A percentile compares a stretch with the other conserved stretches of the same genome.
Evolutionary conservation across 1,284 basidiomycete genomes (phyloP).

Genomic region (Macrocystidia cucumis): DNA sequence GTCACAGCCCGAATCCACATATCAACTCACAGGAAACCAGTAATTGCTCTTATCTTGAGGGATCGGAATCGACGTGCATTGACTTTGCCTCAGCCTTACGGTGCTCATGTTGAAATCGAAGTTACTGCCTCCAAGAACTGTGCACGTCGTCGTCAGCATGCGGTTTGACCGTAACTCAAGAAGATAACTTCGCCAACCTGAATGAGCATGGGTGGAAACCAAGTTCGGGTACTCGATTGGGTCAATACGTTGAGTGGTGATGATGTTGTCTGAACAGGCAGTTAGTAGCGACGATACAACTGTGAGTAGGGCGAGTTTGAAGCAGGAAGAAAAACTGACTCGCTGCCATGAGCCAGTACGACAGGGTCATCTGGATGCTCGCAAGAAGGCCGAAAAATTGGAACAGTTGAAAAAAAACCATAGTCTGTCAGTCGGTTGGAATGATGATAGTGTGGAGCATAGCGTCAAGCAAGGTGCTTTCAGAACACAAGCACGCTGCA

Average conservation of each 20-base stretch:
- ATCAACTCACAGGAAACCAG: conserved; percentile 29
- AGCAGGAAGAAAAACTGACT: conserved; percentile 5
- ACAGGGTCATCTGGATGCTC: neutral
- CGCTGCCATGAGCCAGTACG: conserved; percentile 12
- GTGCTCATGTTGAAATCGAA: conserved; percentile 27
- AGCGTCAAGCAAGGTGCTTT: no score
- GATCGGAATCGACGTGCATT: conserved; percentile 34
- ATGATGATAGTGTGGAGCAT: no score
- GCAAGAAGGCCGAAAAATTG: neutral
- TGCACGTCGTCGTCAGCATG: no score
- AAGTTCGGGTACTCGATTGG: conserved; percentile 27
- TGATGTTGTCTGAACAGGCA: conserved; percentile 17
- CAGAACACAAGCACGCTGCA: no score
- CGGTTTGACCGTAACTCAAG: no score
- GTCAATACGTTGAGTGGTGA: conserved; percentile 29
- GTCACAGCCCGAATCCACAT: neutral
- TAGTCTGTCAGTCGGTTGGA: no score
- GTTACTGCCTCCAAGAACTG: conserved; percentile 35
- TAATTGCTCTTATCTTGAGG: conserved; percentile 33
- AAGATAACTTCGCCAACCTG: conserved; percentile 15
- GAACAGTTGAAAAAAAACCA: no score
- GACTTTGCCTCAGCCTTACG: conserved; percentile 23
- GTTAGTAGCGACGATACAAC: no score
- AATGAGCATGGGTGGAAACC: conserved; percentile 26
- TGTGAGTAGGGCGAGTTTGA: conserved; percentile 1